phyloP scores from a whole-genome alignment of 306 rosid species.

The Prunus armeniaca region DNA sequence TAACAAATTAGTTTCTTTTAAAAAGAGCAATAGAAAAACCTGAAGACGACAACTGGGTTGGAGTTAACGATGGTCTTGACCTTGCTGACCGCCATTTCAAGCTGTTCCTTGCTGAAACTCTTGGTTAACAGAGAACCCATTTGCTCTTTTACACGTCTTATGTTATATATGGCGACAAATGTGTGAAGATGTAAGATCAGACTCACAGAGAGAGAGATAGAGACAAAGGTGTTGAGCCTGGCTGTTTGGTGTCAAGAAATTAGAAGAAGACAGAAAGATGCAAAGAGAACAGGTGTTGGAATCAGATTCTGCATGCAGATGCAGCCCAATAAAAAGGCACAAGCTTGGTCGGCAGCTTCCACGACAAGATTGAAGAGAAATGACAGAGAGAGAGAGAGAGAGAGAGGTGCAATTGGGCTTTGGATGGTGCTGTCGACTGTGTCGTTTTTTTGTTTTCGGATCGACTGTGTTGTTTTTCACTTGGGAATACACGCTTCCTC shows the following conservation, averaged over 20 bases:
- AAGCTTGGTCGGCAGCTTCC: background rate
- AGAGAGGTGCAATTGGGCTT: background rate
- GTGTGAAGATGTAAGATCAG: background rate
- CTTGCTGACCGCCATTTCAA: conserved; percentile 39
- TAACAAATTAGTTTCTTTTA: background rate
- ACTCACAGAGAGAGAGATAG: background rate
- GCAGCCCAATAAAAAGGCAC: background rate
- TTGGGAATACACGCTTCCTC: too few species aligned
- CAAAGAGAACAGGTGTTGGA: conserved; percentile 5
- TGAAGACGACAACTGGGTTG: conserved; percentile 44
- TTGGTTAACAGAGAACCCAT: conserved; percentile 43
- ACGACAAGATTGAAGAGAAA: background rate
- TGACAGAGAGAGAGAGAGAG: background rate
- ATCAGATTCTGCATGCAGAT: conserved; percentile 6
- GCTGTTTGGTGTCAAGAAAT: background rate
- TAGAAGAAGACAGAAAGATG: background rate
- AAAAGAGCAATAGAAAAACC: conserved; percentile 19
- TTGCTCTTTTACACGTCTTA: background rate
- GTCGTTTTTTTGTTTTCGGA: too few species aligned
- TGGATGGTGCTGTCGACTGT: too few species aligned
- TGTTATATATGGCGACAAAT: background rate
- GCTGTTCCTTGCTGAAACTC: conserved; percentile 26
- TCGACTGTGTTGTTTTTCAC: too few species aligned
- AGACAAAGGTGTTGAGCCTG: background rate
- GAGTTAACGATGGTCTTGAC: conserved; percentile 40